Evolutionary conservation across 2,329 filamentous ascomycete species (phyloP).

Genomic region (Capronia americana): DNA sequence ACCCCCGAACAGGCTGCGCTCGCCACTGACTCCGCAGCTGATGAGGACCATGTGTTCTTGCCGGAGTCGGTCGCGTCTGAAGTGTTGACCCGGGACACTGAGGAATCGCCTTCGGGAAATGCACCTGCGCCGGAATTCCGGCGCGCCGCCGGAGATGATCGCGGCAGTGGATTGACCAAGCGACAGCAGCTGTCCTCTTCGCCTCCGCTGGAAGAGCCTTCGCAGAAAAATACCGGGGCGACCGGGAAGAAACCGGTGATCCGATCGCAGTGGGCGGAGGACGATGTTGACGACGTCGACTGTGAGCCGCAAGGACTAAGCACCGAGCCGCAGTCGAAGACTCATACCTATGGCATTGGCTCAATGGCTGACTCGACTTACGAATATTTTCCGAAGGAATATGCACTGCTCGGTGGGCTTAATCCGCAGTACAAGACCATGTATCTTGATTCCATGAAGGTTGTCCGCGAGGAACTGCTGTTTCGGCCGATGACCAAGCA

Average conservation of each 20-base stretch:
- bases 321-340: conserved; percentile 43
- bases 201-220: conserved; percentile 25
- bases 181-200: conserved; percentile 26
- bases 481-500: conserved; percentile 54
- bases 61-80: background rate
- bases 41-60: background rate
- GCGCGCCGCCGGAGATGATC: background rate
- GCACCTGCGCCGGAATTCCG: background rate
- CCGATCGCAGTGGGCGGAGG: conserved; percentile 10
- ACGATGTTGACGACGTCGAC: conserved; percentile 37
- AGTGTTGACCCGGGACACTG: background rate
- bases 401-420: conserved; percentile 54
- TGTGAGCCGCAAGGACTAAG: conserved; percentile 51
- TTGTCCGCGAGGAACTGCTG: conserved; percentile 50
- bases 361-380: conserved; percentile 56
- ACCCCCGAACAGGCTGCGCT: background rate
- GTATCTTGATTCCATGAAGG: conserved; percentile 51
- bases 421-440: conserved; percentile 51
- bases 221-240: conserved; percentile 20
- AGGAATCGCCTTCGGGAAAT: background rate
- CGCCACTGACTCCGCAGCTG: conserved; percentile 38
- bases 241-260: conserved; percentile 6
- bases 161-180: conserved; percentile 10
- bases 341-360: conserved; percentile 52
- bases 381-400: conserved; percentile 59